A percentile compares a stretch with the other conserved stretches of the same genome.
These are phyloP conservation scores for Metschnikowia santaceciliae DNA, from an alignment of 805 yeast genomes.

Conservation along the genomic window DNA sequence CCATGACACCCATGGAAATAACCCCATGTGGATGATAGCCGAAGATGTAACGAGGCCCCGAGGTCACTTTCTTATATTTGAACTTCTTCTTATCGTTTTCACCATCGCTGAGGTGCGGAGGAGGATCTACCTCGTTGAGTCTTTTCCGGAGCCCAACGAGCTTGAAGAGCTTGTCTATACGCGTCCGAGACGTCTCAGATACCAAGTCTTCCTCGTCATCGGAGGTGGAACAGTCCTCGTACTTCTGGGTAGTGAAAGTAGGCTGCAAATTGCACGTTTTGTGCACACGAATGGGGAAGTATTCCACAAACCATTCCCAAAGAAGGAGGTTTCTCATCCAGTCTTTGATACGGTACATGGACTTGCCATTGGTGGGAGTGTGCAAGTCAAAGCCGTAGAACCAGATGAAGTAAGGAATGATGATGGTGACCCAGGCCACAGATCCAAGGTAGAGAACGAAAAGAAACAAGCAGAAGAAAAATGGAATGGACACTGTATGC, in stretches of 20 bases:
- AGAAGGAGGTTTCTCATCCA: conserved; percentile 53
- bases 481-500: conserved; percentile 70
- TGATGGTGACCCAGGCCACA: conserved; percentile 65
- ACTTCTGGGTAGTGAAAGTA: conserved; percentile 48
- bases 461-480: conserved; percentile 52
- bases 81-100: conserved; percentile 2
- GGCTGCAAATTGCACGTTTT: conserved; percentile 71
- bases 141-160: conserved; percentile 36
- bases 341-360: conserved; percentile 50
- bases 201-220: conserved; percentile 42
- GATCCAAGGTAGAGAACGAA: conserved; percentile 43
- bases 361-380: conserved; percentile 73
- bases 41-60: conserved; percentile 78
- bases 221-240: conserved; percentile 21
- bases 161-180: conserved; percentile 34
- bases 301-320: conserved; percentile 71
- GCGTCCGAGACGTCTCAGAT: conserved; percentile 33
- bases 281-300: conserved; percentile 74
- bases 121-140: conserved; percentile 27
- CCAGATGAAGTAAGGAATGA: conserved; percentile 57
- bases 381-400: conserved; percentile 54
- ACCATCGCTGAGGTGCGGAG: conserved; percentile 4
- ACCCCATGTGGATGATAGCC: conserved; percentile 98
- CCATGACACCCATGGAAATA: conserved; percentile 86
- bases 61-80: conserved; percentile 28